Conservation (phyloP, 164 flowering plant genomes). For the Aristolochia contorta region DNA sequence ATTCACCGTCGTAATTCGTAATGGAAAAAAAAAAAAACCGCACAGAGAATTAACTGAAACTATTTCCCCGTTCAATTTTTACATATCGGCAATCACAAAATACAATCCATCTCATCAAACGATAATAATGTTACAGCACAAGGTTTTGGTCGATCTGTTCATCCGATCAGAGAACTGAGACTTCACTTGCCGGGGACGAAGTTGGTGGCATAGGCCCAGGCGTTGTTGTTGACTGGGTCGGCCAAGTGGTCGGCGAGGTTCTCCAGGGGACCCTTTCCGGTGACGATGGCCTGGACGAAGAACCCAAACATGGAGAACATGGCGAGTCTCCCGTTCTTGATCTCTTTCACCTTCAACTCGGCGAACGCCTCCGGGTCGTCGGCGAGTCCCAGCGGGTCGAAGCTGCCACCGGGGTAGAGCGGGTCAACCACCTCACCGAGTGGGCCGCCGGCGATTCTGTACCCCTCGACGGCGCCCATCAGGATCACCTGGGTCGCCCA, state of each 20-base stretch:
- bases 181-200: conserved; percentile 14
- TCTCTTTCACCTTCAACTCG: conserved; percentile 13
- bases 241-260: conserved; percentile 16
- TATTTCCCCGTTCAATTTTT: too few species aligned
- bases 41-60: too few species aligned
- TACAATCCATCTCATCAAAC: too few species aligned
- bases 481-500: conserved; percentile 13
- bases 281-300: conserved; percentile 17
- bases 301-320: conserved; percentile 16
- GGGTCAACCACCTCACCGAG: conserved; percentile 14
- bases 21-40: too few species aligned
- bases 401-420: conserved; percentile 16
- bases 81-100: too few species aligned
- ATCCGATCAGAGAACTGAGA: too few species aligned
- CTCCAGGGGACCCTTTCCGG: conserved; percentile 14
- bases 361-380: conserved; percentile 15
- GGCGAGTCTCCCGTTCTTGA: conserved; percentile 14
- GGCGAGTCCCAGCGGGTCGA: conserved; percentile 14
- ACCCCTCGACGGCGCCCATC: conserved; percentile 15
- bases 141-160: too few species aligned
- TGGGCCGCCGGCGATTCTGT: conserved; percentile 14
- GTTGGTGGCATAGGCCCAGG: conserved; percentile 17
- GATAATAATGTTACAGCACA: too few species aligned
- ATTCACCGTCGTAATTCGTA: too few species aligned
- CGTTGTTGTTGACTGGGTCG: conserved; percentile 17